These are phyloP conservation scores for Eucalyptus sideroxylon DNA, from an alignment of 345 rosid genomes.

Conservation along the genomic window DNA sequence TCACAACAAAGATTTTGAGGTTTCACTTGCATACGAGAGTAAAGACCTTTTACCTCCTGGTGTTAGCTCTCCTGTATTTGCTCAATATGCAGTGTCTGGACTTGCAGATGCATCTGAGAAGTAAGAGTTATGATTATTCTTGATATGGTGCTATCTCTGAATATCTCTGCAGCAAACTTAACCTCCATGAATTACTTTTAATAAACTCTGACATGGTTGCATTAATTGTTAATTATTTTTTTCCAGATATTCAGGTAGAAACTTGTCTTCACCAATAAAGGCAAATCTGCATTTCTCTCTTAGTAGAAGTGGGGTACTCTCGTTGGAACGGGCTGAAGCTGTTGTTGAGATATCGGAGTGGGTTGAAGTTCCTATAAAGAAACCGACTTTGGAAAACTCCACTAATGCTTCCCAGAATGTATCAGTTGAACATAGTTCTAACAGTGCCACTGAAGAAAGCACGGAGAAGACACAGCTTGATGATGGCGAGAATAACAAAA, in stretches of 20 bases:
- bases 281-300: conserved; percentile 90
- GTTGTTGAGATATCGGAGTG: conserved; percentile 90
- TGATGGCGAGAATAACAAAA: conserved; percentile 15
- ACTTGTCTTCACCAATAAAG: conserved; percentile 90
- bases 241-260: conserved; percentile 76
- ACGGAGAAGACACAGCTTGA: conserved; percentile 35
- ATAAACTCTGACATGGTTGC: background rate
- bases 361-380: conserved; percentile 93
- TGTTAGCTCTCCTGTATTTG: conserved; percentile 50
- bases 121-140: conserved; percentile 30
- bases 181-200: background rate
- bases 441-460: conserved; percentile 38
- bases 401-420: conserved; percentile 39
- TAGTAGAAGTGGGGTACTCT: conserved; percentile 84
- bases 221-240: background rate
- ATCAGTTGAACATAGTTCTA: conserved; percentile 35
- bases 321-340: conserved; percentile 90
- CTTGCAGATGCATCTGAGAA: conserved; percentile 66
- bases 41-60: conserved; percentile 80
- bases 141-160: background rate
- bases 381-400: conserved; percentile 47
- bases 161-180: background rate
- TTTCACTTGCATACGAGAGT: conserved; percentile 72
- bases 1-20: conserved; percentile 83
- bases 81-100: conserved; percentile 79